Evolutionary conservation across 345 rosid species (phyloP), one percentile per base, ranked within the genome.

Genomic region (Ailanthus altissimus): DNA sequence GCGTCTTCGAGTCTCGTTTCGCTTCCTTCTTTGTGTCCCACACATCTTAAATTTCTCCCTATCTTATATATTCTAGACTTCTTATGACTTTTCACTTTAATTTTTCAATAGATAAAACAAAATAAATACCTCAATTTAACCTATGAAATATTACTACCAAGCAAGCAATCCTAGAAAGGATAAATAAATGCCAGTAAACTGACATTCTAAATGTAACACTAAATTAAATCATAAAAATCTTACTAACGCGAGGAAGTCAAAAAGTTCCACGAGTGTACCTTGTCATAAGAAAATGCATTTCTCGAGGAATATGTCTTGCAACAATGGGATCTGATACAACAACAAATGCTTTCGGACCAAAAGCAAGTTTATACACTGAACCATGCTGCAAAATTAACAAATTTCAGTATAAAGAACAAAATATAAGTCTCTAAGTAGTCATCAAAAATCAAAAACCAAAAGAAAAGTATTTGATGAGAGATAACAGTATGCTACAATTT

Each of bases 271-370:
- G 42, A 25, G 5, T 47, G 76, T 77, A 91, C 98, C 98, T 95
- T 95, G 81, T 95, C 98, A 46, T 91, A 95, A 10, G 94, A 89
- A 87, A 95, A 95, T 2, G 97, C 90, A 63, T 92, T 94, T 94
- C 98, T 21, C 98, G 89, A 21, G 91, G 94, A 63, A 95, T 83
- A 83, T 93, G 90, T 80, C 96, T 87, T 56, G 95, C 93, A 80
- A 93, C 85, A 70, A 93, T 87, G 8, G 99, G 96, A 84, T 95
- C 99, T 1, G 99, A 95, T 78, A 93, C 91, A 74, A 95, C 98
- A 78, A 95, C 98, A 85, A 95, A 95, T 11, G 99, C 92, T 79
- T 95, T 95, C 54, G 98, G 99, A 54, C 99, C 99, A 89, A 95
- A 95, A 65, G 99, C 98, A 81, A 95, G 99, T 71, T 95, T 95